Evolutionary conservation across 129 eudicot genomes (phyloP).

Genomic region (Flaveria robusta): DNA sequence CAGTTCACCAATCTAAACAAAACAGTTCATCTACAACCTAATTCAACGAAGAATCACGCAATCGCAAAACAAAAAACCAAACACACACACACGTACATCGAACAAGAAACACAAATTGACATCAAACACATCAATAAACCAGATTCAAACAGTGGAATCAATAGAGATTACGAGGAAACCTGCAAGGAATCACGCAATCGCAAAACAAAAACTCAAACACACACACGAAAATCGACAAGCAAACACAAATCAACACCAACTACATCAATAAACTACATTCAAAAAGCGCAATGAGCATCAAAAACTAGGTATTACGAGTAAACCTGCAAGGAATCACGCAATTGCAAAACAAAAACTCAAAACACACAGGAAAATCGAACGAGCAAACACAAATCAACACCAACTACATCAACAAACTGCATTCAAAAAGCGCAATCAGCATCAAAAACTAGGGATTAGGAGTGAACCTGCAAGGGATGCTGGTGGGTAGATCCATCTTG

Average conservation of each 20-base stretch:
- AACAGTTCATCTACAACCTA: neutral
- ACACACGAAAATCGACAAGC: neutral
- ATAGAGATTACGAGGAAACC: neutral
- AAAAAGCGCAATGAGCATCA: neutral
- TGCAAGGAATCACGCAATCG: conserved; percentile 1
- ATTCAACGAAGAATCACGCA: neutral
- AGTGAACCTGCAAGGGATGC: conserved; percentile 33
- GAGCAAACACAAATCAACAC: neutral
- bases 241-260: neutral
- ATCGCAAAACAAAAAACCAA: neutral
- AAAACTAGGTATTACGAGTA: too few species aligned
- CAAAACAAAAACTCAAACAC: conserved; percentile 6
- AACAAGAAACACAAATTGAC: neutral
- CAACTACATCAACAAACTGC: neutral
- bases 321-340: too few species aligned
- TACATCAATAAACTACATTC: neutral
- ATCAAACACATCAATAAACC: neutral
- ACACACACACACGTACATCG: neutral
- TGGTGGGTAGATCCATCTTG: conserved; percentile 21
- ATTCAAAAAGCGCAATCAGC: neutral
- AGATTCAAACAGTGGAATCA: neutral
- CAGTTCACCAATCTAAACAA: conserved; percentile 3
- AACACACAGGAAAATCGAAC: neutral
- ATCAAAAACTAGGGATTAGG: neutral
- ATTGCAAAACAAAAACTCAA: too few species aligned